Percentiles rank a stretch among this genome's conserved stretches.
These are phyloP conservation scores for Oenanthe sinensis DNA, from an alignment of 129 eudicot species.

Conservation along the genomic window DNA sequence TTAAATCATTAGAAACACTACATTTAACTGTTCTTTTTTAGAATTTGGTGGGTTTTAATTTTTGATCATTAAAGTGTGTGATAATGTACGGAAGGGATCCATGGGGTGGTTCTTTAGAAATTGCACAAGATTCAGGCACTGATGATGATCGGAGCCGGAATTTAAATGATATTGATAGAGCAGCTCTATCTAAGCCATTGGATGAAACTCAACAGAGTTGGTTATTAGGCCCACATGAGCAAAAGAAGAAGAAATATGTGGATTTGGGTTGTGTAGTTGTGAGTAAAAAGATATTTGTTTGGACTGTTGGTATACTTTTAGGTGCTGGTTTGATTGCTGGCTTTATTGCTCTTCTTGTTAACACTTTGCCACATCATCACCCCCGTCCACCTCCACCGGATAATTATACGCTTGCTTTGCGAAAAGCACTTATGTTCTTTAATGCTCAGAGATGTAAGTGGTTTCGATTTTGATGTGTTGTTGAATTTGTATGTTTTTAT, in stretches of 20 bases:
- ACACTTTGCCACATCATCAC: slow-evolving; percentile 62
- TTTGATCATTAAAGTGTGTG: neutral
- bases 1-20: neutral
- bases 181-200: slow-evolving; percentile 65
- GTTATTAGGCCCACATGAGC: slow-evolving; percentile 84
- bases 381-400: slow-evolving; percentile 53
- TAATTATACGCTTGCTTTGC: slow-evolving; percentile 71
- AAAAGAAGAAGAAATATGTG: slow-evolving; percentile 88
- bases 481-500: neutral
- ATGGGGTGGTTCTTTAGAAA: slow-evolving; percentile 92
- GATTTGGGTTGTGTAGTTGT: slow-evolving; percentile 82
- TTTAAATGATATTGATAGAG: slow-evolving; percentile 59
- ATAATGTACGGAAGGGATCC: slow-evolving; percentile 86
- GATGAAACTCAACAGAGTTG: slow-evolving; percentile 95
- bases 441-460: slow-evolving; percentile 80
- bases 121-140: slow-evolving; percentile 72
- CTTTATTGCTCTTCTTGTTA: slow-evolving; percentile 49
- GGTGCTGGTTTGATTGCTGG: slow-evolving; percentile 68
- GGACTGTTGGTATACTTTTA: slow-evolving; percentile 70
- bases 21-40: neutral
- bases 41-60: neutral
- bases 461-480: neutral
- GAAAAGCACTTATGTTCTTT: slow-evolving; percentile 84
- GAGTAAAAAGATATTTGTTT: slow-evolving; percentile 73
- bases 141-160: slow-evolving; percentile 89